A percentile compares a stretch with the other conserved stretches of the same genome.
phyloP scores from a whole-genome alignment of 164 flowering plant genomes.

The Stephania japonica region DNA sequence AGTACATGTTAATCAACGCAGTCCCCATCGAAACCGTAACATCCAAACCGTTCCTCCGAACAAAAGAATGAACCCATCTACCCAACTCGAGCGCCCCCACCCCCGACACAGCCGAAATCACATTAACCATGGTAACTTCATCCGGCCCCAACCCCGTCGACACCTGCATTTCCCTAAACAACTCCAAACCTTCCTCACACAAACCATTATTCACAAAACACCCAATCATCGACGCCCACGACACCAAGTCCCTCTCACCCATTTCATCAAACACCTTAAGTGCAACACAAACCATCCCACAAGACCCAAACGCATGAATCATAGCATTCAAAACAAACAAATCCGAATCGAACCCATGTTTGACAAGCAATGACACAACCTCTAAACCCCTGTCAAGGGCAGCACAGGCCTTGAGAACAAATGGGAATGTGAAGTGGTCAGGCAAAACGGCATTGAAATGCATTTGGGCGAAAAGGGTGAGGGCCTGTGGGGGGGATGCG shows the following conservation, averaged over 20 bases:
- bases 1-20: slow-evolving; percentile 1
- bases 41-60: neutral
- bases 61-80: slow-evolving; percentile 4
- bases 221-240: slow-evolving; percentile 43
- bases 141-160: slow-evolving; percentile 22
- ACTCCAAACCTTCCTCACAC: slow-evolving; percentile 24
- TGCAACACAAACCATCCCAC: slow-evolving; percentile 36
- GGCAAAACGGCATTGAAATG: slow-evolving; percentile 9
- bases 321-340: slow-evolving; percentile 34
- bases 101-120: neutral
- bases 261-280: slow-evolving; percentile 34
- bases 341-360: slow-evolving; percentile 30
- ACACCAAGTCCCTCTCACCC: slow-evolving; percentile 31
- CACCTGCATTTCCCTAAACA: slow-evolving; percentile 33
- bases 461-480: slow-evolving; percentile 16
- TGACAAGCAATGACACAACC: slow-evolving; percentile 26
- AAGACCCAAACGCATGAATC: slow-evolving; percentile 39
- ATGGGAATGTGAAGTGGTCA: slow-evolving; percentile 36
- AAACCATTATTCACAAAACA: slow-evolving; percentile 47
- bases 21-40: neutral
- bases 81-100: neutral
- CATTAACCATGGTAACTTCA: neutral
- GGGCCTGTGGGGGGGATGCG: slow-evolving; percentile 10
- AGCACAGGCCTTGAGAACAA: slow-evolving; percentile 36
- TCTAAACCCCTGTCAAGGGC: slow-evolving; percentile 25